phyloP scores from a whole-genome alignment of 2,329 filamentous ascomycete species.

The Aureobasidium sp. region DNA sequence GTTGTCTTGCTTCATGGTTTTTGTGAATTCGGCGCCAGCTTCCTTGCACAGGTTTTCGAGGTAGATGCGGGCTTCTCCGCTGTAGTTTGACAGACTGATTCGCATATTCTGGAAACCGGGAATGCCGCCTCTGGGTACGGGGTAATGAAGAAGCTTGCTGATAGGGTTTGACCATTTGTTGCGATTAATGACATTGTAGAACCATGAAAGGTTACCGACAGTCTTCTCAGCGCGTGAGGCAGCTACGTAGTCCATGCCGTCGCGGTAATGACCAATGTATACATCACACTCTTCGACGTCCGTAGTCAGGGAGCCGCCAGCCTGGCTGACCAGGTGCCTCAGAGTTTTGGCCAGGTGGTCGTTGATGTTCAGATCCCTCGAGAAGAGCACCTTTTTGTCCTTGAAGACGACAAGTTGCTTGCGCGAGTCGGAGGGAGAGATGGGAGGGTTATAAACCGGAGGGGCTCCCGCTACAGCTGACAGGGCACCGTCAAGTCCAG shows the following conservation, averaged over 20 bases:
- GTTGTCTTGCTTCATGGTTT: slow-evolving; percentile 90
- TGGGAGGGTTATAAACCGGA: slow-evolving; percentile 28
- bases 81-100: slow-evolving; percentile 94
- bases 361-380: slow-evolving; percentile 62
- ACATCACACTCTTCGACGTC: slow-evolving; percentile 65
- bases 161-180: slow-evolving; percentile 84
- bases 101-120: slow-evolving; percentile 66
- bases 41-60: slow-evolving; percentile 84
- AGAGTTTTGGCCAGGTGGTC: slow-evolving; percentile 58
- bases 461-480: slow-evolving; percentile 39
- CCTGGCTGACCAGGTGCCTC: slow-evolving; percentile 57
- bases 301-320: slow-evolving; percentile 60
- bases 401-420: slow-evolving; percentile 63
- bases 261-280: slow-evolving; percentile 79
- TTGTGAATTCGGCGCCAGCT: slow-evolving; percentile 80
- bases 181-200: slow-evolving; percentile 83
- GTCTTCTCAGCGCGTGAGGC: slow-evolving; percentile 71
- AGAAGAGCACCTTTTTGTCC: slow-evolving; percentile 68
- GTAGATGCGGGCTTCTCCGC: slow-evolving; percentile 85
- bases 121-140: slow-evolving; percentile 66
- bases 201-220: slow-evolving; percentile 87
- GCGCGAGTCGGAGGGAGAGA: slow-evolving; percentile 35
- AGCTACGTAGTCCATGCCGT: slow-evolving; percentile 65
- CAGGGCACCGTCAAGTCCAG: slow-evolving; percentile 58
- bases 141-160: slow-evolving; percentile 80